Evolutionary conservation across 1,139 yeast genomes (phyloP), one percentile per base, ranked within the genome.

Genomic region (Geotrichum candidum): DNA sequence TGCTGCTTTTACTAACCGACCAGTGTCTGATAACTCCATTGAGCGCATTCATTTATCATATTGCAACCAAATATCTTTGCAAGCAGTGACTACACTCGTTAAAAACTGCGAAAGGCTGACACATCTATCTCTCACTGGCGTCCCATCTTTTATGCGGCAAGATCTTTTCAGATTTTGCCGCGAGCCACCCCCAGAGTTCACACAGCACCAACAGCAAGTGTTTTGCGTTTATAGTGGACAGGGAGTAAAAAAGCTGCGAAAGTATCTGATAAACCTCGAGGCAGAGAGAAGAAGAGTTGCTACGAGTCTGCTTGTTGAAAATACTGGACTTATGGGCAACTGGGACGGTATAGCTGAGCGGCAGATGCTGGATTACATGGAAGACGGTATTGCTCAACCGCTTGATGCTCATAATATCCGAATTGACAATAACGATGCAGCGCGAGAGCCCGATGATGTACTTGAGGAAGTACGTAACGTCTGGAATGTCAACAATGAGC

Each of bases 221-320:
- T 94, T 94, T 70, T 94, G 99, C 76, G 99, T 94, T 10, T 94
- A 91, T 71, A 87, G 96, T 48, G 98, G 98, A 0, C 85, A 83
- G 66, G 98, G 97, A 3, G 97, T 94, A 18, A 82, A 78, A 60
- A 83, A 82, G 65, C 79, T 90, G 66, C 82, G 96, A 65, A 83
- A 82, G 56, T 86, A 86, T 69, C 78, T 90, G 57, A 80, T 33
- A 13, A 25, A 46, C 11, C 48, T 46, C 13, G 18, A 29, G 51
- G 51, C 22, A 15, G 51, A 54, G 67, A 83, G 79, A 66, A 68
- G 72, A 2, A 82, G 45, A 15, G 45, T 38, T 13, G 45, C 45
- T 38, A 38, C 45, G 3, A 38, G 45, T 13, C n/a, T 38, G 45
- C 45, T 38, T 38, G 45, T 38, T 9, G 45, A 38, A 38, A 38